Percentiles rank a stretch among this genome's conserved stretches.
Evolutionary conservation across 2,329 filamentous ascomycete species (phyloP).

Genomic region (Mycogone perniciosa): DNA sequence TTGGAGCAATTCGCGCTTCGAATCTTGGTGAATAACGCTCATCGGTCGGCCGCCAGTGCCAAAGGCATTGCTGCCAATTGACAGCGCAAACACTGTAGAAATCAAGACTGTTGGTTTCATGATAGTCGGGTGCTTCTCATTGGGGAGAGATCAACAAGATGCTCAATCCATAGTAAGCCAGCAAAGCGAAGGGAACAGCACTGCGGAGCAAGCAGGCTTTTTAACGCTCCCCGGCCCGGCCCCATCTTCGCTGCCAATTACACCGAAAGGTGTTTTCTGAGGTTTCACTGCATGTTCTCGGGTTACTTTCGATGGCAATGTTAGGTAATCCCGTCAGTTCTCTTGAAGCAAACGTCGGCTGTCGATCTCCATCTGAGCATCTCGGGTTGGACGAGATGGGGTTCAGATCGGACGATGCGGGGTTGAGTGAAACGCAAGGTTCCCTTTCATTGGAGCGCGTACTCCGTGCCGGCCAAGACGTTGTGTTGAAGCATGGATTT

Average conservation of each 20-base stretch:
- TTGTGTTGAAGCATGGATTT: neutral
- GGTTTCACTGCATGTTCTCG: too few relatives aligned
- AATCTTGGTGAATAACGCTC: constrained; percentile 17
- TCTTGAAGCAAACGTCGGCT: neutral
- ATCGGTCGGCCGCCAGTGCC: constrained; percentile 16
- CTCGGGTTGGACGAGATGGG: neutral
- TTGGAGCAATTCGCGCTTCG: constrained; percentile 24
- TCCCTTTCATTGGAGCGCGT: constrained; percentile 4
- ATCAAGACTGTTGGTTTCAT: constrained; percentile 21
- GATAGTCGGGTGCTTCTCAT: constrained; percentile 1
- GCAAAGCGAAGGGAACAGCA: too few relatives aligned
- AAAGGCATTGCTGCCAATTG: constrained; percentile 12
- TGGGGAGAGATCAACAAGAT: neutral
- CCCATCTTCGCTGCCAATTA: too few relatives aligned
- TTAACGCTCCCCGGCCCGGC: neutral
- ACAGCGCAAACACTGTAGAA: constrained; percentile 11
- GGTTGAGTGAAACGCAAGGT: neutral
- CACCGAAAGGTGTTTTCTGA: too few relatives aligned
- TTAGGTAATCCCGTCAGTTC: too few relatives aligned
- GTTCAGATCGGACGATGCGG: constrained; percentile 1
- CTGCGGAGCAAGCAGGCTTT: neutral
- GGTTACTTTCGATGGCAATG: too few relatives aligned
- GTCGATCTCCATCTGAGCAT: neutral
- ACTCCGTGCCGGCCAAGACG: neutral
- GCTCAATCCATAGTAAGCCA: too few relatives aligned